Conservation (phyloP, 768 basidiomycete species). For the Glaciozyma antarctica region DNA sequence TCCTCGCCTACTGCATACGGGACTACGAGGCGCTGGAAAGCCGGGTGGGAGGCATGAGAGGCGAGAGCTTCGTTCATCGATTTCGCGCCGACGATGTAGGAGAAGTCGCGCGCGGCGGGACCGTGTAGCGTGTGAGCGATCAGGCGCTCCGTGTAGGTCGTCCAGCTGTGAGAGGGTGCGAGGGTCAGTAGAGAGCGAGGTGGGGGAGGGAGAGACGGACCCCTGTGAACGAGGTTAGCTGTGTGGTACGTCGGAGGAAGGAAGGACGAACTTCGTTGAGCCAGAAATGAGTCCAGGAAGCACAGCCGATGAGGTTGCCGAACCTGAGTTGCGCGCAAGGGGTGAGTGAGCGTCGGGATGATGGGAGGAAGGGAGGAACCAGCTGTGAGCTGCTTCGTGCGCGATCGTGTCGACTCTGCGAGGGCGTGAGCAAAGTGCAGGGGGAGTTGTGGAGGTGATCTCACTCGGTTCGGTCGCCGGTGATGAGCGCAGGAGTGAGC, state of each 20-base stretch:
- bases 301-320: slow-evolving; percentile 4
- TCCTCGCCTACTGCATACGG: slow-evolving; percentile 31
- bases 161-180: slow-evolving; percentile 47
- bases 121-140: slow-evolving; percentile 61
- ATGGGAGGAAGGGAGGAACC: slow-evolving; percentile 43
- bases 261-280: slow-evolving; percentile 55
- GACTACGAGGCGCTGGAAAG: slow-evolving; percentile 58
- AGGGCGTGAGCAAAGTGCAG: not conserved
- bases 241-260: not conserved
- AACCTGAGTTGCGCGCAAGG: not conserved
- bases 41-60: slow-evolving; percentile 52
- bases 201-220: not conserved
- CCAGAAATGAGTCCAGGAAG: slow-evolving; percentile 37
- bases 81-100: slow-evolving; percentile 66
- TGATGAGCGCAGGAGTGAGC: slow-evolving; percentile 55
- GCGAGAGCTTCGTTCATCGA: slow-evolving; percentile 61
- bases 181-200: not conserved
- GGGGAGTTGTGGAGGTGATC: not conserved
- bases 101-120: slow-evolving; percentile 67
- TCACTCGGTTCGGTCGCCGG: slow-evolving; percentile 56
- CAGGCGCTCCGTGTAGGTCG: slow-evolving; percentile 81
- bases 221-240: not conserved
- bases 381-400: slow-evolving; percentile 77
- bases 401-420: slow-evolving; percentile 68
- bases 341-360: not conserved